Conservation (phyloP, 1,284 basidiomycete species). For the Takashimella koratensis region DNA sequence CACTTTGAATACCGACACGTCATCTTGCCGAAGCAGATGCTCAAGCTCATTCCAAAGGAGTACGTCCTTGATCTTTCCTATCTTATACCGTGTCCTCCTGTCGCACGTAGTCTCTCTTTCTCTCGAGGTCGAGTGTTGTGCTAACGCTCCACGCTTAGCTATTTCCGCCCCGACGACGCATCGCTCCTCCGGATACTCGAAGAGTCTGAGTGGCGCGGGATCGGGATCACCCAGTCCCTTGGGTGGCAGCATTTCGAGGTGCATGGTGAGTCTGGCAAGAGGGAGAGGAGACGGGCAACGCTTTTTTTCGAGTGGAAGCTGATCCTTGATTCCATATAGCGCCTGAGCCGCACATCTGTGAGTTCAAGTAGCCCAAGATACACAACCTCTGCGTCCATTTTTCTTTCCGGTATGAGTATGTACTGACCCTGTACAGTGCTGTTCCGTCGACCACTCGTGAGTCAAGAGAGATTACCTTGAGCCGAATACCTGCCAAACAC, state of each 20-base stretch:
- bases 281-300: too few relatives aligned
- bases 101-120: background rate
- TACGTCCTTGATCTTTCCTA: constrained; percentile 52
- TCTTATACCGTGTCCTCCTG: background rate
- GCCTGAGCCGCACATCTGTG: constrained; percentile 66
- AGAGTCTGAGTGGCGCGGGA: constrained; percentile 89
- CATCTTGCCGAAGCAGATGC: constrained; percentile 80
- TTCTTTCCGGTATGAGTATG: constrained; percentile 14
- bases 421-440: constrained; percentile 46
- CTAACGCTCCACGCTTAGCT: constrained; percentile 30
- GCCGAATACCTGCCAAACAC: constrained; percentile 40
- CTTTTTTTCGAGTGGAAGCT: background rate
- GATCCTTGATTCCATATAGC: constrained; percentile 52
- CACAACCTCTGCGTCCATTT: background rate
- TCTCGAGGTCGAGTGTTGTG: background rate
- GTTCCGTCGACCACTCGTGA: constrained; percentile 52
- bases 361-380: background rate
- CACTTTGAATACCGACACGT: constrained; percentile 76
- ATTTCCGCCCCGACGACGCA: constrained; percentile 63
- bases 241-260: constrained; percentile 99
- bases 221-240: constrained; percentile 91
- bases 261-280: constrained; percentile 63
- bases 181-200: constrained; percentile 76
- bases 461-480: too few relatives aligned
- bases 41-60: constrained; percentile 80